Evolutionary conservation across 768 basidiomycete genomes (phyloP).

Genomic region (Auriscalpium orientale): DNA sequence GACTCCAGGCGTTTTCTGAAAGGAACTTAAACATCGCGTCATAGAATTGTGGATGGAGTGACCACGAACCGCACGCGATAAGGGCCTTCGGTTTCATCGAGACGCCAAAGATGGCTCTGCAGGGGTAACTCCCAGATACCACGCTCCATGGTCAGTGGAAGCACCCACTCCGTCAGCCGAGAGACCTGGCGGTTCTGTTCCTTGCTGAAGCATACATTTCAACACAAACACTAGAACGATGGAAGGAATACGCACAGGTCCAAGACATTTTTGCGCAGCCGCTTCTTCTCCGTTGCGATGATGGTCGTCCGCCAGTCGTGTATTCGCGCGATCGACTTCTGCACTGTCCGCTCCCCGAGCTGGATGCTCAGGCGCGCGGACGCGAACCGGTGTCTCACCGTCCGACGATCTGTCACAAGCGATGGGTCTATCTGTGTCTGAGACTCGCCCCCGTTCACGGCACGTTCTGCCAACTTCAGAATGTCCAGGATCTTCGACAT

Average conservation of each 20-base stretch:
- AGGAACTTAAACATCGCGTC: slow-evolving; percentile 3
- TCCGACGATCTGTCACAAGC: slow-evolving; percentile 44
- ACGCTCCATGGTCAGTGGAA: slow-evolving; percentile 61
- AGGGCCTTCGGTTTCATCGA: slow-evolving; percentile 92
- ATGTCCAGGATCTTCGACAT: slow-evolving; percentile 48
- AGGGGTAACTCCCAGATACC: slow-evolving; percentile 71
- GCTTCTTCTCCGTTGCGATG: slow-evolving; percentile 59
- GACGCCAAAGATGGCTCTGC: slow-evolving; percentile 51
- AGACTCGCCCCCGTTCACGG: slow-evolving; percentile 39
- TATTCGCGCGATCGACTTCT: slow-evolving; percentile 56
- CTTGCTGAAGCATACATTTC: slow-evolving; percentile 38
- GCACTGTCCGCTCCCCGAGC: slow-evolving; percentile 52
- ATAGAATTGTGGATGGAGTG: background rate
- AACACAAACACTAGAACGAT: background rate
- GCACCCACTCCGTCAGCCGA: slow-evolving; percentile 51
- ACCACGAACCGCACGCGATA: slow-evolving; percentile 67
- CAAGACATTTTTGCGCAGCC: slow-evolving; percentile 60
- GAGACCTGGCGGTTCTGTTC: slow-evolving; percentile 70
- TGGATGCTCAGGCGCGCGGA: slow-evolving; percentile 57
- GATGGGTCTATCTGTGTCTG: slow-evolving; percentile 45
- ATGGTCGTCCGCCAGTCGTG: slow-evolving; percentile 71
- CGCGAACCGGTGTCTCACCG: slow-evolving; percentile 42
- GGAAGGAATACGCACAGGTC: slow-evolving; percentile 48
- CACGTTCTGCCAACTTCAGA: slow-evolving; percentile 42
- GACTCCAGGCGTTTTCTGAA: slow-evolving; percentile 73